These are phyloP conservation scores for Calonectria hawksworthii DNA, from an alignment of 2,329 filamentous ascomycete species.

Conservation along the genomic window DNA sequence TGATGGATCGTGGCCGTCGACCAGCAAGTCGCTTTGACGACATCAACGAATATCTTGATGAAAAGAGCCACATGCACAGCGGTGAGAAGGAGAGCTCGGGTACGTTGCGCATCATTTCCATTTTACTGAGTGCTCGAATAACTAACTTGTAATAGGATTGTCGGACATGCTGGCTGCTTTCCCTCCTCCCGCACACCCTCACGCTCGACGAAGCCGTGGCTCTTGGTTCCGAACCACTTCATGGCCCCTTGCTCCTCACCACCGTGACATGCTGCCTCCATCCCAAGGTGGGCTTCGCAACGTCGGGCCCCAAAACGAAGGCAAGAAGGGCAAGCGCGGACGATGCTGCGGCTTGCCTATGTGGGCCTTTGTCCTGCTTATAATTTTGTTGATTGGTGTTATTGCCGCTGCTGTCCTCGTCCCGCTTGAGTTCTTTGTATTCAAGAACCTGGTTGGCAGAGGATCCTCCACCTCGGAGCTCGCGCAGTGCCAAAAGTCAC, in stretches of 20 bases:
- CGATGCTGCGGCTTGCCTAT: constrained; percentile 87
- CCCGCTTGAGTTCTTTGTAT: constrained; percentile 76
- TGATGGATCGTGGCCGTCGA: constrained; percentile 85
- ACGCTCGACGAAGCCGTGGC: constrained; percentile 59
- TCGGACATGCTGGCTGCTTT: constrained; percentile 78
- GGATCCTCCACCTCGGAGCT: constrained; percentile 55
- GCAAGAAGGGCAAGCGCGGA: constrained; percentile 58
- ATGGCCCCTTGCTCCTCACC: constrained; percentile 62
- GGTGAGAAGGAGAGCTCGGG: constrained; percentile 57
- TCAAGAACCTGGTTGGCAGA: constrained; percentile 61
- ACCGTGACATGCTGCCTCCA: constrained; percentile 36
- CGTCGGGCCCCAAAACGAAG: constrained; percentile 41
- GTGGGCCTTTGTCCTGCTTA: constrained; percentile 79
- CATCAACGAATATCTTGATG: constrained; percentile 64
- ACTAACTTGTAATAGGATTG: constrained; percentile 66
- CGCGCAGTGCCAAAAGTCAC: constrained; percentile 69
- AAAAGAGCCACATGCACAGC: constrained; percentile 55
- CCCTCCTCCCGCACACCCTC: constrained; percentile 68
- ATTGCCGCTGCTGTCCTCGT: constrained; percentile 87
- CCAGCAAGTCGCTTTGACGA: constrained; percentile 72
- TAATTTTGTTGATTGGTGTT: constrained; percentile 77
- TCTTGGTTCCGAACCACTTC: constrained; percentile 60
- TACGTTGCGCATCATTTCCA: constrained; percentile 43
- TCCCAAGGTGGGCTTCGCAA: constrained; percentile 40
- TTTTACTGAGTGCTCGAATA: constrained; percentile 49